Conservation (phyloP, 768 basidiomycete genomes). For the Omphalotus guepiniiformis region DNA sequence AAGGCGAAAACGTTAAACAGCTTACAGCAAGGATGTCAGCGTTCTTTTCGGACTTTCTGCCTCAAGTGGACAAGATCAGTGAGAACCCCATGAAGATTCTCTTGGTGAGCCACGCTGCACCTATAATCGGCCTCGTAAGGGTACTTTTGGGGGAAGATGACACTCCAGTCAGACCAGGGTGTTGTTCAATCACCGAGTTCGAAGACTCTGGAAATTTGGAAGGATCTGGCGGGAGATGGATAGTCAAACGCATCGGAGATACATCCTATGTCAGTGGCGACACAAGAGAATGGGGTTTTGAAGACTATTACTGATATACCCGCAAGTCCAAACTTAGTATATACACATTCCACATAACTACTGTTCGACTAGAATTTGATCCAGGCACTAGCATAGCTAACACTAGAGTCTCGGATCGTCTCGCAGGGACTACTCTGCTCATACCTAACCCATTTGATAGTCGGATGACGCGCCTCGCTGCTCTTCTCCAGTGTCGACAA, state of each 20-base stretch:
- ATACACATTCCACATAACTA: too few relatives aligned
- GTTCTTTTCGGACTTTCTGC: constrained; percentile 48
- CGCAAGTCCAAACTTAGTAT: neutral
- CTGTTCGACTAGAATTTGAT: constrained; percentile 47
- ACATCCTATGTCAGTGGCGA: constrained; percentile 58
- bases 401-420: constrained; percentile 75
- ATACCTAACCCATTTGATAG: constrained; percentile 83
- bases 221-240: constrained; percentile 55
- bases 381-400: constrained; percentile 95
- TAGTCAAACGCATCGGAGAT: constrained; percentile 43
- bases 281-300: constrained; percentile 77
- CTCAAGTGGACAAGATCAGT: constrained; percentile 40
- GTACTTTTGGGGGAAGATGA: constrained; percentile 50
- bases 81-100: constrained; percentile 48
- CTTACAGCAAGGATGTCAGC: constrained; percentile 59
- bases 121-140: constrained; percentile 60
- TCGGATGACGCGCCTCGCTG: constrained; percentile 25
- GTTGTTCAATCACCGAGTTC: constrained; percentile 67
- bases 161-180: constrained; percentile 58
- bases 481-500: constrained; percentile 52
- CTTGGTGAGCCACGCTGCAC: constrained; percentile 73
- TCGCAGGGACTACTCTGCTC: constrained; percentile 84
- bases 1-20: constrained; percentile 62
- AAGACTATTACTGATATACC: constrained; percentile 34
- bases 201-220: constrained; percentile 20